Percentiles rank a stretch among this genome's conserved stretches.
Conservation (phyloP, 345 rosid genomes). For the Theobroma cacao region DNA sequence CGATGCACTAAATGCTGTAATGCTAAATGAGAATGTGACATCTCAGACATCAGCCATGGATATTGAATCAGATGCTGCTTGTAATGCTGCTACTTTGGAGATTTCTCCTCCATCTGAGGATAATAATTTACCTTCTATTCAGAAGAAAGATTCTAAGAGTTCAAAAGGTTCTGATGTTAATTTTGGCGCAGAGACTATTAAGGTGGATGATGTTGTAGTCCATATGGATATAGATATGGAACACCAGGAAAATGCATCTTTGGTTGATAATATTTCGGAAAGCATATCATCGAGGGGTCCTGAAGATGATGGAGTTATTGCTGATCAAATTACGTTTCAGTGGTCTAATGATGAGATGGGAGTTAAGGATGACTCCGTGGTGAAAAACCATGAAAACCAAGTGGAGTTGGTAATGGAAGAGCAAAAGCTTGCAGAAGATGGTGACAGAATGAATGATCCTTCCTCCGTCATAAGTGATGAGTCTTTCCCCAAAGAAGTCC, state of each 20-base stretch:
- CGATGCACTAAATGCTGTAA: neutral
- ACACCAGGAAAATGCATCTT: slow-evolving; percentile 19
- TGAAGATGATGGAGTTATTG: slow-evolving; percentile 15
- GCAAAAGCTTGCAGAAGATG: slow-evolving; percentile 25
- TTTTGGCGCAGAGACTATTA: slow-evolving; percentile 9
- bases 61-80: slow-evolving; percentile 12
- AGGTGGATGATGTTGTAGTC: slow-evolving; percentile 7
- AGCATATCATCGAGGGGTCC: slow-evolving; percentile 18
- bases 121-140: slow-evolving; percentile 9
- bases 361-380: slow-evolving; percentile 13
- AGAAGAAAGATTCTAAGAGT: slow-evolving; percentile 17
- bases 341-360: slow-evolving; percentile 15
- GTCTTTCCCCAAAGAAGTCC: slow-evolving; percentile 24
- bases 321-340: slow-evolving; percentile 12
- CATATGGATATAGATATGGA: slow-evolving; percentile 19
- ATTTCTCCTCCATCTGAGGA: slow-evolving; percentile 9
- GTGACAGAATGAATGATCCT: slow-evolving; percentile 28
- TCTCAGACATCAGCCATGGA: slow-evolving; percentile 18
- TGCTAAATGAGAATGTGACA: slow-evolving; percentile 16
- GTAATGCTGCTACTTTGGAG: neutral
- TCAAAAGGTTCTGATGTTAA: slow-evolving; percentile 19
- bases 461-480: neutral
- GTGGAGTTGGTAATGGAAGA: slow-evolving; percentile 30
- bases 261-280: slow-evolving; percentile 14
- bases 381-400: slow-evolving; percentile 20